Evolutionary conservation across 129 eudicot genomes (phyloP), one percentile per base, ranked within the genome.

Genomic region (Lactuca saligna): DNA sequence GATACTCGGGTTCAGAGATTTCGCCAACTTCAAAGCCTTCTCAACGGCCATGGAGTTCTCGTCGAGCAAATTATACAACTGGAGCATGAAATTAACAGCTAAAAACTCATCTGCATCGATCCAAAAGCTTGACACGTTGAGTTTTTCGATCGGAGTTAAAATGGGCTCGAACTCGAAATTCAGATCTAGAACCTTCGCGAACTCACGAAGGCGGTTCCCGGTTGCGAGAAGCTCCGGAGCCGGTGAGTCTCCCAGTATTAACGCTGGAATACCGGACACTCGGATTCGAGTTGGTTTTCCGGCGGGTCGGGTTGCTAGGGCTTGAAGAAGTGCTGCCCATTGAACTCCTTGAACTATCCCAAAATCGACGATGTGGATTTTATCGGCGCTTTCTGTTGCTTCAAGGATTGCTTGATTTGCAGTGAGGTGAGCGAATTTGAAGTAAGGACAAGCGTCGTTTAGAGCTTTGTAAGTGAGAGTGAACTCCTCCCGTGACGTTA

Each of bases 361-460:
- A 3, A 93, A 93, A 78, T 93, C 99, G 3, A 93, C 83, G 7
- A 93, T 93, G 71, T 93, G 98, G 63, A 93, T 93, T 15, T 67
- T 78, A 35, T 68, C 59, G 5, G 84, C 88, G 9, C 42, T 78
- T 38, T 84, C 88, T 0, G 96, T 83, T 9, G 98, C 92, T 81
- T 93, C 97, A 2, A 93, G 96, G 9, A 93, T 89, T 6, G 98
- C 98, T 79, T 93, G 98, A 60, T 93, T 93, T 3, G 97, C 97
- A 3, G 98, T 93, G n/a, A 93, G 77, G 42, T 93, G 98, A 25
- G 98, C 88, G 61, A 93, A 93, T 57, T 89, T 89, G 6, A 89
- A 82, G 63, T 82, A 86, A 0, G 98, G 98, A 57, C 95, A 87
- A 38, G 98, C 98, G 62, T 93, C 98, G 80, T 93, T 86, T 37